phyloP scores from a whole-genome alignment of 2,329 filamentous ascomycete genomes.

The Venturia oleaginea region DNA sequence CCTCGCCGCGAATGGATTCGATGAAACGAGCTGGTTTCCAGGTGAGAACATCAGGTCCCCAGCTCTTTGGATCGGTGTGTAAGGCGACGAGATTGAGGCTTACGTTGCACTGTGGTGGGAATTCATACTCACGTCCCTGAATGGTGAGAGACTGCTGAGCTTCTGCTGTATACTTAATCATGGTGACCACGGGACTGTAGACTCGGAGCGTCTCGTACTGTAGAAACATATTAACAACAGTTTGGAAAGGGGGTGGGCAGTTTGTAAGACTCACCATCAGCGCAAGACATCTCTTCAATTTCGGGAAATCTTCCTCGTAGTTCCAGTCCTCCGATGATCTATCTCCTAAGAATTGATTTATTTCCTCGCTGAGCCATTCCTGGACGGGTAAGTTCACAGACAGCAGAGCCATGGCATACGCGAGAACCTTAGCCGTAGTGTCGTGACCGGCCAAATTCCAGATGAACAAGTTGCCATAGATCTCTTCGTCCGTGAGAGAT shows the following conservation, averaged over 20 bases:
- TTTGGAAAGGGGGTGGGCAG: neutral
- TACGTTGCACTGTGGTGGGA: neutral
- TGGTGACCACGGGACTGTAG: constrained; percentile 2
- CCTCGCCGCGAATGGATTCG: neutral
- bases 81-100: neutral
- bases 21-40: constrained; percentile 11
- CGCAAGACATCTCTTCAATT: constrained; percentile 8
- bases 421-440: constrained; percentile 7
- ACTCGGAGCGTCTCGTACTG: constrained; percentile 12
- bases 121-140: neutral
- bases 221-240: neutral
- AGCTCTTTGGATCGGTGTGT: constrained; percentile 5
- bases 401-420: constrained; percentile 6
- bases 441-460: constrained; percentile 10
- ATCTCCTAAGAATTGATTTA: neutral
- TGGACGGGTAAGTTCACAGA: neutral
- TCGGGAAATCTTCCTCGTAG: constrained; percentile 5
- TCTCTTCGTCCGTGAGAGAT: constrained; percentile 8
- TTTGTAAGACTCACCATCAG: constrained; percentile 1
- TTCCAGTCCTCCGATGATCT: neutral
- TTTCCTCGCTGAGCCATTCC: constrained; percentile 12
- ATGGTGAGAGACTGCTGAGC: neutral
- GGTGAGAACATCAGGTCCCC: constrained; percentile 2
- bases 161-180: constrained; percentile 2
- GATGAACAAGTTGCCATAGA: constrained; percentile 13